Evolutionary conservation across 1,139 yeast species (phyloP), one percentile per base, ranked within the genome.

Genomic region (Geotrichum histeridarum): DNA sequence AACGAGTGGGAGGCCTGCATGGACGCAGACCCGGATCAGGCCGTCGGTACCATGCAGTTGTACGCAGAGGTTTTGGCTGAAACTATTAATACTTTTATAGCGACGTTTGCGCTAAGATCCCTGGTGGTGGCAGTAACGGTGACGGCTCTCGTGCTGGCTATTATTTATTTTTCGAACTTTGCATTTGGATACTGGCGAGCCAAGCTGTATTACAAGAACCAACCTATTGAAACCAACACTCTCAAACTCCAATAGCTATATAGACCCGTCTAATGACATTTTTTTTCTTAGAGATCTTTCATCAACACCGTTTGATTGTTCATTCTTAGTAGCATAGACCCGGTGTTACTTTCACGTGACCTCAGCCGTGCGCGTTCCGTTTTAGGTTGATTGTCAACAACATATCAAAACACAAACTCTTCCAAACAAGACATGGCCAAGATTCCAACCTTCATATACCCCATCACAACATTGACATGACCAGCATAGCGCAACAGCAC

Each of bases 51-150:
- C 2, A 47, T 45, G 30, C 36, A 42, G 18, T 12, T 48, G 11
- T 31, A 42, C 17, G 95, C 95, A 1, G 88, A 84, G 60, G 78
- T 90, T 0, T 72, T 86, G 59, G 94, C 93, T 0, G 94, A 85
- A 58, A 82, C 86, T 12, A 71, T 87, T 38, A 84, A 88, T 67
- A 84, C 88, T 1, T 85, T 89, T 62, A 73, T 86, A 32, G 81
- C 78, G 42, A 86, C 88, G 2, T 79, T 88, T 41, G 78, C 83
- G 32, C 81, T 86, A 82, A 84, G 85, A 67, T 75, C 90, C 2
- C 70, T 85, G 55, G 61, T 79, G 2, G 74, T 82, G 50, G 62
- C 77, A 11, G 57, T 71, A 2, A 52, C 71, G 7, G 59, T 74
- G 17, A 72, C 57, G 73, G 14, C 42, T 1, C 30, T 47, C 32